Evolutionary conservation across 345 rosid genomes (phyloP), one percentile per base, ranked within the genome.

Genomic region (Acer negundo): DNA sequence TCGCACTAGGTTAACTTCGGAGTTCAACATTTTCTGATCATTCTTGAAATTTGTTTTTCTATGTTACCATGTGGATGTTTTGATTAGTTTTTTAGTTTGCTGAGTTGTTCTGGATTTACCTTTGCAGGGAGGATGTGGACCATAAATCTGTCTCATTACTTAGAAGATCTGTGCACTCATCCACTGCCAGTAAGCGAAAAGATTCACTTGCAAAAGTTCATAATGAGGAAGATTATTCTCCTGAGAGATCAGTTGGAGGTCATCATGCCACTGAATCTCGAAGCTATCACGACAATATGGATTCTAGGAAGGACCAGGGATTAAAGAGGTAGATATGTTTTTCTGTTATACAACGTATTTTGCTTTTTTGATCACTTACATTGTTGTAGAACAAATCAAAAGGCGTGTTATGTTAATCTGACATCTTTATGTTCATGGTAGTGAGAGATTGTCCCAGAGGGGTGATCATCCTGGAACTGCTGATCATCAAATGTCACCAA

Each of bases 401-500:
- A 20, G 51, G 38, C 31, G 2, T 10, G 24, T 53, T 53, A 19
- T 35, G 22, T 22, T 62, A 74, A 8, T 66, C 49, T 82, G 51
- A 69, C 81, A 56, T 67, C 72, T 4, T 80, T 47, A 77, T 61
- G 49, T 81, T 84, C 56, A 67, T 83, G 74, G 46, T 93, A 96
- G 95, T 53, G 89, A 83, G 58, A 95, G 82, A 77, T 44, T 82
- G 46, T 80, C 89, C 67, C 82, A 81, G 49, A 84, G 81, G 80
- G 82, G 70, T 44, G 75, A 44, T 46, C 42, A 62, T 79, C 69
- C 81, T 51, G 87, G 79, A 82, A 73, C 68, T 75, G 76, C 80
- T 49, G 89, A 88, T 51, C 77, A 62, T 63, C 82, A 85, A 24
- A 85, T 67, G 75, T 85, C 93, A 38, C 87, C 89, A 28, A 67